Evolutionary conservation across 1,284 basidiomycete species (phyloP).

Genomic region (Chondrostereum purpureum): DNA sequence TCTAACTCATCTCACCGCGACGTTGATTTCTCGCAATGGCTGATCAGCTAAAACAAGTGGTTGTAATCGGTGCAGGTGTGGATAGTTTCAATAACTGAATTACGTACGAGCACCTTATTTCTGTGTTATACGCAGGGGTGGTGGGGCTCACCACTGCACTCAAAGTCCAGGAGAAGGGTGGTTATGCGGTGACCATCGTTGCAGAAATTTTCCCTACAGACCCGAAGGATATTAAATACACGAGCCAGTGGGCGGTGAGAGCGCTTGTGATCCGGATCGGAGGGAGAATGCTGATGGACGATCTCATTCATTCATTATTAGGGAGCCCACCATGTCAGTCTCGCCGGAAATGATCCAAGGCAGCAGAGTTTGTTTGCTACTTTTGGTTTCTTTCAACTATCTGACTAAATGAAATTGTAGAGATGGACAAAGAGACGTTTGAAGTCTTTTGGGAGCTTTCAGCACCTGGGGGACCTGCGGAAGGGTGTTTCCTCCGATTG

Average conservation of each 20-base stretch:
- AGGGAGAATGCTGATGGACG: neutral
- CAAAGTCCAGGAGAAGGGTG: constrained; percentile 50
- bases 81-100: neutral
- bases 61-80: constrained; percentile 32
- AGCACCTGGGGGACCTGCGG: constrained; percentile 40
- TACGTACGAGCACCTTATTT: neutral
- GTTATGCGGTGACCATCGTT: constrained; percentile 55
- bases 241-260: constrained; percentile 74
- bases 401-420: constrained; percentile 28
- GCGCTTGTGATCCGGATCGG: neutral
- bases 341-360: constrained; percentile 37
- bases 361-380: constrained; percentile 38
- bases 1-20: too few relatives aligned
- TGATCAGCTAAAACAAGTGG: constrained; percentile 19
- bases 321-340: constrained; percentile 66
- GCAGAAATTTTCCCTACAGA: constrained; percentile 65
- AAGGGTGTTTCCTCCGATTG: constrained; percentile 56
- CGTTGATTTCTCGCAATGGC: too few relatives aligned
- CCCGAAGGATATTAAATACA: constrained; percentile 59
- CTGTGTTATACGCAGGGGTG: constrained; percentile 25
- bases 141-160: constrained; percentile 68
- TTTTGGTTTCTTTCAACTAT: constrained; percentile 1
- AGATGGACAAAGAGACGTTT: constrained; percentile 70
- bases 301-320: constrained; percentile 12
- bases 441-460: constrained; percentile 66